Conservation (phyloP, 1,139 yeast genomes). For the Pneumocystis murina region DNA sequence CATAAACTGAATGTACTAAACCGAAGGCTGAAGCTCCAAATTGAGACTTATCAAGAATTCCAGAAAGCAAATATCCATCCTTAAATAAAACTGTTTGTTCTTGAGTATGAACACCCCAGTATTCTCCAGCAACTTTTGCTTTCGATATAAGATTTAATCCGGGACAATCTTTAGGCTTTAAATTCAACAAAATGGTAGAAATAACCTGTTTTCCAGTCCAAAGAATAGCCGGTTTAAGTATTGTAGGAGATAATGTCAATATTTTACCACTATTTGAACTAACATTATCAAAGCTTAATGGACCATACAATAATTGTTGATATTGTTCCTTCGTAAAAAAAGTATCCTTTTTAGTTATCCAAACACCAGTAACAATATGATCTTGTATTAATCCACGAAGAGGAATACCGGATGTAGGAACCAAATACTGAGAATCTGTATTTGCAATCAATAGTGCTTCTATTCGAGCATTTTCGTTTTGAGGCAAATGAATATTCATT, state of each 20-base stretch:
- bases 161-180: slow-evolving; percentile 40
- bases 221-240: slow-evolving; percentile 69
- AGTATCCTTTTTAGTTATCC: slow-evolving; percentile 86
- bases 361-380: slow-evolving; percentile 96
- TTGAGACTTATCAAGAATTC: slow-evolving; percentile 93
- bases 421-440: slow-evolving; percentile 90
- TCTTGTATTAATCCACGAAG: slow-evolving; percentile 98
- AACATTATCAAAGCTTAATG: slow-evolving; percentile 88
- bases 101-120: slow-evolving; percentile 74
- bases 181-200: slow-evolving; percentile 48
- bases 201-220: slow-evolving; percentile 99
- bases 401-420: slow-evolving; percentile 97
- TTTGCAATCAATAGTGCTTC: slow-evolving; percentile 92
- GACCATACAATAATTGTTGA: slow-evolving; percentile 86
- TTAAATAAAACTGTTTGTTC: slow-evolving; percentile 79
- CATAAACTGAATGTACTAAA: slow-evolving; percentile 89
- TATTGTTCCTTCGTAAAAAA: slow-evolving; percentile 83
- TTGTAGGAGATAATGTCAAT: slow-evolving; percentile 75
- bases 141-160: slow-evolving; percentile 73
- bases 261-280: slow-evolving; percentile 32
- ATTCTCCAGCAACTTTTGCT: slow-evolving; percentile 84
- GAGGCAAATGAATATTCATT: slow-evolving; percentile 99
- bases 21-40: slow-evolving; percentile 98
- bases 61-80: slow-evolving; percentile 77
- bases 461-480: slow-evolving; percentile 92